phyloP scores from a whole-genome alignment of 805 yeast species.

The Danielia oregonensis region DNA sequence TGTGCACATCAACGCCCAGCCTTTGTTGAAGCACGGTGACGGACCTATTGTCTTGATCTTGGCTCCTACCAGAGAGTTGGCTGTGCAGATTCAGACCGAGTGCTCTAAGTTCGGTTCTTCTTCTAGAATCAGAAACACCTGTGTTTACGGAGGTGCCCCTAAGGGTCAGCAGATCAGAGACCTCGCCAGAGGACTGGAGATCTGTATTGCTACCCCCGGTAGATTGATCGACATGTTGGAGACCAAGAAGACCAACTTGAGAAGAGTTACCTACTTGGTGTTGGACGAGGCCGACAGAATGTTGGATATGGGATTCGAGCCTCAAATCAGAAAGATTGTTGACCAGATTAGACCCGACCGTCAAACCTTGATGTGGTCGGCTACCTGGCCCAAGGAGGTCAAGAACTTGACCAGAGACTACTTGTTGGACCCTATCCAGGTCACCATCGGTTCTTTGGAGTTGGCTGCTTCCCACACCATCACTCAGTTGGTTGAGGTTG shows the following conservation, averaged over 20 bases:
- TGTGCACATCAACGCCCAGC: constrained; percentile 98
- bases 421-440: constrained; percentile 90
- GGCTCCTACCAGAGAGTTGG: constrained; percentile 98
- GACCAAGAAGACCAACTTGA: constrained; percentile 87
- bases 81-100: constrained; percentile 95
- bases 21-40: constrained; percentile 87
- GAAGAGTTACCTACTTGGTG: constrained; percentile 94
- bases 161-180: constrained; percentile 97
- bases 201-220: constrained; percentile 97
- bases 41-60: constrained; percentile 95
- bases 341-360: constrained; percentile 99
- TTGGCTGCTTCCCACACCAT: constrained; percentile 95
- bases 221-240: constrained; percentile 97
- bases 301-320: constrained; percentile 99
- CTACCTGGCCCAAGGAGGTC: constrained; percentile 99
- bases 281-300: constrained; percentile 99
- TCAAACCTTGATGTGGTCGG: constrained; percentile 99
- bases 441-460: constrained; percentile 93
- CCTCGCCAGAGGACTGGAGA: constrained; percentile 91
- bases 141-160: constrained; percentile 99
- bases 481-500: constrained; percentile 88
- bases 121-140: constrained; percentile 92
- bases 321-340: constrained; percentile 97
- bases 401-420: constrained; percentile 90
- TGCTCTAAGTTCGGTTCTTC: constrained; percentile 91